Conservation (phyloP, 306 rosid genomes). For the Medicago arabica region DNA sequence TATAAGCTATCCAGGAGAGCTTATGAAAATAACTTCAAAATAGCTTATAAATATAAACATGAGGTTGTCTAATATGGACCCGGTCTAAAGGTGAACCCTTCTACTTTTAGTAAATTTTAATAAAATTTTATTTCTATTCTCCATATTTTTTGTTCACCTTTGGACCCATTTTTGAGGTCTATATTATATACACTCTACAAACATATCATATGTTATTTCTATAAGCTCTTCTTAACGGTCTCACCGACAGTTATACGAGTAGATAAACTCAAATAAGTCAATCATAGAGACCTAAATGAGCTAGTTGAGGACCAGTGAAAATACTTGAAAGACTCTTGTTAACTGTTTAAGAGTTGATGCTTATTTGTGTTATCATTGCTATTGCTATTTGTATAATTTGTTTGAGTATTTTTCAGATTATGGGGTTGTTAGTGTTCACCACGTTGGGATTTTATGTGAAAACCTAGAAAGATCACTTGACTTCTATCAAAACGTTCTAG, state of each 20-base stretch:
- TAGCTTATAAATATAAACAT: no score
- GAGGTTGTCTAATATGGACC: no score
- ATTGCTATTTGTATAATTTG: constrained; percentile 1
- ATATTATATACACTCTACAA: no score
- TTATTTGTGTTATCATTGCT: background rate
- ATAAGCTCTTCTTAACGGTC: background rate
- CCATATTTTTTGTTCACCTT: no score
- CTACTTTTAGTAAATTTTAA: no score
- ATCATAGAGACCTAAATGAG: background rate
- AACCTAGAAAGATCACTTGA: constrained; percentile 81
- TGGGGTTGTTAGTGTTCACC: constrained; percentile 87
- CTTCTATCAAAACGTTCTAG: constrained; percentile 84
- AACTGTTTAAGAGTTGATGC: background rate
- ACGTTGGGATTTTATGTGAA: constrained; percentile 85
- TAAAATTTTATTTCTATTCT: no score
- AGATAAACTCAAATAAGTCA: background rate
- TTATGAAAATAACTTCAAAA: no score
- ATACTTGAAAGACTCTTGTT: background rate
- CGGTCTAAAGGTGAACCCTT: no score
- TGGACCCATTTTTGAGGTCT: no score
- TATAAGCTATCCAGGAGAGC: no score
- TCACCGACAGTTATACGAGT: background rate
- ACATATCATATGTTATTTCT: background rate
- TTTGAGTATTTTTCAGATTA: constrained; percentile 62
- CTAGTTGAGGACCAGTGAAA: background rate